Percentiles rank a stretch among this genome's conserved stretches.
Evolutionary conservation across 2,329 filamentous ascomycete genomes (phyloP).

Genomic region (Diaporthe batatas): DNA sequence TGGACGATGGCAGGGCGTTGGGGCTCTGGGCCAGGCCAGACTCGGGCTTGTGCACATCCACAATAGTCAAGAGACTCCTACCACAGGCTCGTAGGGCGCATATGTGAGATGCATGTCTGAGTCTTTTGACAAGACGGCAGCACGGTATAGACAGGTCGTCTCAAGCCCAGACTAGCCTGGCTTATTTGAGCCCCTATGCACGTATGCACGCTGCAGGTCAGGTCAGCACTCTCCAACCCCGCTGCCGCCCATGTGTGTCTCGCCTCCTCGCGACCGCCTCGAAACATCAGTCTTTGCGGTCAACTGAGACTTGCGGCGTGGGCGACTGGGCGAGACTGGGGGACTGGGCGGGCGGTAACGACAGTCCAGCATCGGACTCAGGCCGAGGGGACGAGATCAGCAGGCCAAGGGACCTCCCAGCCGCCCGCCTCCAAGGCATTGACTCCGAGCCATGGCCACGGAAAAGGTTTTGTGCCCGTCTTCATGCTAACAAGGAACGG

Average conservation of each 20-base stretch:
- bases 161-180: background rate
- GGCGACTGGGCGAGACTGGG: background rate
- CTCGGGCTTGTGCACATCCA: constrained; percentile 17
- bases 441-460: constrained; percentile 14
- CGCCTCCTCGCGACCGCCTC: background rate
- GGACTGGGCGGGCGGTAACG: constrained; percentile 8
- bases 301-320: constrained; percentile 28
- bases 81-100: constrained; percentile 1
- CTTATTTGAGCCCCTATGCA: constrained; percentile 13
- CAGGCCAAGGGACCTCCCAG: constrained; percentile 25
- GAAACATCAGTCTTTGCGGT: constrained; percentile 20
- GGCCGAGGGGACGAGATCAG: constrained; percentile 35
- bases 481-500: background rate
- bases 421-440: constrained; percentile 31
- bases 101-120: constrained; percentile 35
- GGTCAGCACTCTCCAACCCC: background rate
- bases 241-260: constrained; percentile 1
- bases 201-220: constrained; percentile 1
- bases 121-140: constrained; percentile 20
- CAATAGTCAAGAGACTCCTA: constrained; percentile 12
- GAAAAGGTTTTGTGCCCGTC: background rate
- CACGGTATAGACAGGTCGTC: background rate
- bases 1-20: background rate
- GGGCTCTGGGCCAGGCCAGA: constrained; percentile 22
- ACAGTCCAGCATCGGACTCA: constrained; percentile 17